A percentile compares a stretch with the other conserved stretches of the same genome.
Conservation (phyloP, 2,329 filamentous ascomycete species). For the Periconia sp. region DNA sequence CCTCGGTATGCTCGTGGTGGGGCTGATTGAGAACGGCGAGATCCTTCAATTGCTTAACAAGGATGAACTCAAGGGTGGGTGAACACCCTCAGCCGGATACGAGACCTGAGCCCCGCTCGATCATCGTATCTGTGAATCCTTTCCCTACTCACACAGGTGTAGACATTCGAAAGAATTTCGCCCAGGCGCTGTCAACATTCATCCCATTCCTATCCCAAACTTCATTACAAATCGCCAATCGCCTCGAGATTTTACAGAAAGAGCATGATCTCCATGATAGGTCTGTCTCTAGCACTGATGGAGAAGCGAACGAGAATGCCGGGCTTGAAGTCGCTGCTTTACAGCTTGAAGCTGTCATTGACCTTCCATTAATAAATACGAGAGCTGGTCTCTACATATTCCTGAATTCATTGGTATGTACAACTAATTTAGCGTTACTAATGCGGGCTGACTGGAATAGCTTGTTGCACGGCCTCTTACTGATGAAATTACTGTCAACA, state of each 20-base stretch:
- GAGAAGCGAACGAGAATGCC: constrained; percentile 47
- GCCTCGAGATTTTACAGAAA: constrained; percentile 48
- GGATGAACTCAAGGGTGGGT: constrained; percentile 60
- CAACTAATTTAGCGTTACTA: neutral
- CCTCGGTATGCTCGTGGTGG: constrained; percentile 67
- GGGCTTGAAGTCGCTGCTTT: constrained; percentile 50
- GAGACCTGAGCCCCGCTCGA: neutral
- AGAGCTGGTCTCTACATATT: constrained; percentile 85
- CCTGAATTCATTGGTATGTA: constrained; percentile 76
- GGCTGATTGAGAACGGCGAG: constrained; percentile 65
- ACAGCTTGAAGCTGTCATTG: constrained; percentile 63
- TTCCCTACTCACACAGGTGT: constrained; percentile 14
- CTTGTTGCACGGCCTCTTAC: constrained; percentile 81
- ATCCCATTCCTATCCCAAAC: constrained; percentile 60
- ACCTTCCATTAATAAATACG: constrained; percentile 75
- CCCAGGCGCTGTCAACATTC: constrained; percentile 39
- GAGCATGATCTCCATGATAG: constrained; percentile 51
- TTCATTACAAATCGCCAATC: constrained; percentile 52
- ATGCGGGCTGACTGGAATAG: constrained; percentile 56
- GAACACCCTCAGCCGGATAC: constrained; percentile 6
- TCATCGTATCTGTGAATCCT: neutral
- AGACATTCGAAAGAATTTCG: constrained; percentile 42
- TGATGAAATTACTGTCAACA: constrained; percentile 79
- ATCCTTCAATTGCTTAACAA: constrained; percentile 62
- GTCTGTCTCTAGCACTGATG: constrained; percentile 50